Conservation (phyloP, 1,139 yeast genomes). For the Taphrina wiesneri region DNA sequence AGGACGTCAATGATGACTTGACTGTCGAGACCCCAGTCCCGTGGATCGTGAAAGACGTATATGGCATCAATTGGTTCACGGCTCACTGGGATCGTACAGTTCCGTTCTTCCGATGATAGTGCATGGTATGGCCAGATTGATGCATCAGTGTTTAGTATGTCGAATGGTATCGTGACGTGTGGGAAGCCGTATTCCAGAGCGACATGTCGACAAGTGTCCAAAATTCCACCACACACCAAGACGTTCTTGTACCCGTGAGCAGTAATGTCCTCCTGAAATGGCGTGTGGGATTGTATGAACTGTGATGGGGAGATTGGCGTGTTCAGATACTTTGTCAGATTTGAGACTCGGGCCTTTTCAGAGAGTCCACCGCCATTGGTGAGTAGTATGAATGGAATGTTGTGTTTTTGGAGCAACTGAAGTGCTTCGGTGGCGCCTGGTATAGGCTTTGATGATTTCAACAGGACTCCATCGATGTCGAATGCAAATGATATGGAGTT, state of each 20-base stretch:
- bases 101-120: conserved; percentile 54
- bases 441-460: conserved; percentile 75
- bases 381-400: conserved; percentile 81
- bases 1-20: conserved; percentile 77
- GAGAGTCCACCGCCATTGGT: conserved; percentile 90
- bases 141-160: conserved; percentile 61
- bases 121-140: conserved; percentile 74
- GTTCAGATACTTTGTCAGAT: conserved; percentile 62
- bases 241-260: conserved; percentile 59
- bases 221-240: conserved; percentile 81
- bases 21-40: conserved; percentile 87
- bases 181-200: conserved; percentile 58
- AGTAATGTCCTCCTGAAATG: conserved; percentile 74
- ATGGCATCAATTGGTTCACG: conserved; percentile 68
- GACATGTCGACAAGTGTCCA: conserved; percentile 39
- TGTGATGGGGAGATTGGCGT: conserved; percentile 67
- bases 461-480: conserved; percentile 82
- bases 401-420: conserved; percentile 67
- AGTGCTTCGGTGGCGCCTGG: conserved; percentile 75
- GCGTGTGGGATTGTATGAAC: conserved; percentile 86
- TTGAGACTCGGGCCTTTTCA: conserved; percentile 68
- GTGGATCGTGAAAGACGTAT: conserved; percentile 84
- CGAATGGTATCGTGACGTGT: conserved; percentile 75
- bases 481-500: conserved; percentile 66
- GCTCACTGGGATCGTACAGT: conserved; percentile 48